Base-by-base conservation (phyloP, 176 grass and related monocot genomes). In the Eleusine indica region DNA sequence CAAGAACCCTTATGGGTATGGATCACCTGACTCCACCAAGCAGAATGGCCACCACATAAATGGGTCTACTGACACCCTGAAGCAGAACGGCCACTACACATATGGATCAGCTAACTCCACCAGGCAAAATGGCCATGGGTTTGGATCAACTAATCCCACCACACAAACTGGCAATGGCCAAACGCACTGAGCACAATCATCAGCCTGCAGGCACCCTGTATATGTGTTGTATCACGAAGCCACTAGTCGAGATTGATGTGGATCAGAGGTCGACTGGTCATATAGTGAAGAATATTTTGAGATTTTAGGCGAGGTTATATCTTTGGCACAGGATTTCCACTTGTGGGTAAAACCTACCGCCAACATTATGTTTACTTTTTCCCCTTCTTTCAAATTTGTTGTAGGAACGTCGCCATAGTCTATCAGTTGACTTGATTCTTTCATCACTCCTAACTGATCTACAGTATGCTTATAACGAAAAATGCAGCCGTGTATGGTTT, bases 1-100 rank as follows among this genome's bases (percentile, higher is more conserved):
- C 87, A 94, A 91, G 87, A 94, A 94, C 73, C 92, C 92, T 21
- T 89, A 89, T 4, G 92, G 92, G 19, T 94, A 94, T 53, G 72
- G 77, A 6, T 79, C 72, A 13, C 80, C 78, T 4, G 87, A 91
- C n/a, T 83, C 89, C 49, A 62, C 35, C 61, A 89, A 87, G 79
- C 85, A 73, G 64, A 92, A 92, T 1, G 43, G 80, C 3, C 66
- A 83, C 85, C 85, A 62, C 19, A 75, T 28, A 40, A 82, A 81
- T 38, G 85, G 77, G 68, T 86, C 85, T 6, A 6, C 28, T 75
- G 85, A 74, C 8, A 13, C 77, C 28, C 5, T 64, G 18, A 87
- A 68, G 63, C 85, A 81, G 70, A 86, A 81, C 35, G 77, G 85
- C 49, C 85, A 75, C 51, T 42, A 3, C 29, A 67, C 48, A 48